Conservation (phyloP, 2,329 filamentous ascomycete genomes). For the Cadophora malorum region DNA sequence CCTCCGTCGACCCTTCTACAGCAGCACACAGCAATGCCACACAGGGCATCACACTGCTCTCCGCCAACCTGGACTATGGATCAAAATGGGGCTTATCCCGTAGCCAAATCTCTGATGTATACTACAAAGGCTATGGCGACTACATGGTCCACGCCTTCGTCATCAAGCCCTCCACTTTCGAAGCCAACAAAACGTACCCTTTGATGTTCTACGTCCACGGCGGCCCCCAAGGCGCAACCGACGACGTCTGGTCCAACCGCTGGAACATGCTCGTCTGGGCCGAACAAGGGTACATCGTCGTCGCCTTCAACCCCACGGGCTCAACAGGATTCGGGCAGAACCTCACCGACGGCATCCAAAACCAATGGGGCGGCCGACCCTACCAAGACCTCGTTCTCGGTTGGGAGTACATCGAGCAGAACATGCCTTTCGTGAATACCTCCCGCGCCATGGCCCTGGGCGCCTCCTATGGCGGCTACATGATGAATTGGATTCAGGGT, state of each 20-base stretch:
- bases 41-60: constrained; percentile 32
- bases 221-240: constrained; percentile 80
- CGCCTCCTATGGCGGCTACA: constrained; percentile 75
- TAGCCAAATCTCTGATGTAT: constrained; percentile 37
- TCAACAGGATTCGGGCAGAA: constrained; percentile 80
- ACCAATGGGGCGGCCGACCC: constrained; percentile 61
- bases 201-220: constrained; percentile 64
- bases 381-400: constrained; percentile 81
- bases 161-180: constrained; percentile 31
- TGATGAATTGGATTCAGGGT: constrained; percentile 91
- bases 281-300: constrained; percentile 83
- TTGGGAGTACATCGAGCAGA: constrained; percentile 72
- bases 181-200: constrained; percentile 29
- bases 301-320: constrained; percentile 81
- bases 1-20: constrained; percentile 48
- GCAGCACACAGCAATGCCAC: constrained; percentile 33
- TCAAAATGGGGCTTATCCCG: constrained; percentile 32
- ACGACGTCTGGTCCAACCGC: constrained; percentile 76
- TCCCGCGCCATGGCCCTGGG: constrained; percentile 72
- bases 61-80: constrained; percentile 34
- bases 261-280: constrained; percentile 88
- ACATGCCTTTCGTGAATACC: constrained; percentile 71
- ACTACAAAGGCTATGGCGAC: constrained; percentile 37
- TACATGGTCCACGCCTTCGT: constrained; percentile 38
- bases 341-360: constrained; percentile 60